Conservation (phyloP, 176 grass and related monocot species). For the Carex scoparia region DNA sequence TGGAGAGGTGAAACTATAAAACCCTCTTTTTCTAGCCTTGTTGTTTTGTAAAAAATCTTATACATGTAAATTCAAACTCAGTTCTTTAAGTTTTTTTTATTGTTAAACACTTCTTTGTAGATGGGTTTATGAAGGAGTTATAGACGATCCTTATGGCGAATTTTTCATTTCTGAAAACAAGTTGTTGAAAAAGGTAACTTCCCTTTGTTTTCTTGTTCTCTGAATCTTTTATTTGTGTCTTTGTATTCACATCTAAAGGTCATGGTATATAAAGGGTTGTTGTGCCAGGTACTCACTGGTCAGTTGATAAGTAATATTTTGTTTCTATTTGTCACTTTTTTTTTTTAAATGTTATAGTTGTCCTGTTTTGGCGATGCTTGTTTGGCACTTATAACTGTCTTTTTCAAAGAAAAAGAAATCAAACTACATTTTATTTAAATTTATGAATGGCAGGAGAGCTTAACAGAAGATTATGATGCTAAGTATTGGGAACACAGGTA, state of each 20-base stretch:
- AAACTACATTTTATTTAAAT: slow-evolving; percentile 24
- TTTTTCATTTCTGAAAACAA: slow-evolving; percentile 99
- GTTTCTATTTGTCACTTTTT: not conserved
- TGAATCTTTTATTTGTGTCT: slow-evolving; percentile 22
- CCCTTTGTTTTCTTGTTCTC: slow-evolving; percentile 14
- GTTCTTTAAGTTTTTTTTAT: not conserved
- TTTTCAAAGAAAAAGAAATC: not conserved
- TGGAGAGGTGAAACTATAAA: slow-evolving; percentile 61
- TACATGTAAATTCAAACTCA: not conserved
- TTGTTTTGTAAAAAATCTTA: not conserved
- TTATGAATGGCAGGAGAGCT: slow-evolving; percentile 65
- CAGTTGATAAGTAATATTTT: not conserved
- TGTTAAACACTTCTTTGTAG: slow-evolving; percentile 30
- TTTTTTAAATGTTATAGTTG: not conserved
- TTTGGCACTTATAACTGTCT: not conserved
- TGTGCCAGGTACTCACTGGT: not conserved
- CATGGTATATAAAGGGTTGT: not conserved
- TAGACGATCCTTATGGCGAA: slow-evolving; percentile 97
- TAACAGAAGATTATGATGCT: slow-evolving; percentile 85
- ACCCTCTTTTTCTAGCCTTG: slow-evolving; percentile 3
- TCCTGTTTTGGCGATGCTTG: not conserved
- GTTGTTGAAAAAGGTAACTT: slow-evolving; percentile 74
- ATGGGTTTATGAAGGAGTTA: slow-evolving; percentile 97
- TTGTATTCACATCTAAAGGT: not conserved
- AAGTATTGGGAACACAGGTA: slow-evolving; percentile 97